Evolutionary conservation across 805 yeast species (phyloP).

Genomic region (Kodamaea restingae): DNA sequence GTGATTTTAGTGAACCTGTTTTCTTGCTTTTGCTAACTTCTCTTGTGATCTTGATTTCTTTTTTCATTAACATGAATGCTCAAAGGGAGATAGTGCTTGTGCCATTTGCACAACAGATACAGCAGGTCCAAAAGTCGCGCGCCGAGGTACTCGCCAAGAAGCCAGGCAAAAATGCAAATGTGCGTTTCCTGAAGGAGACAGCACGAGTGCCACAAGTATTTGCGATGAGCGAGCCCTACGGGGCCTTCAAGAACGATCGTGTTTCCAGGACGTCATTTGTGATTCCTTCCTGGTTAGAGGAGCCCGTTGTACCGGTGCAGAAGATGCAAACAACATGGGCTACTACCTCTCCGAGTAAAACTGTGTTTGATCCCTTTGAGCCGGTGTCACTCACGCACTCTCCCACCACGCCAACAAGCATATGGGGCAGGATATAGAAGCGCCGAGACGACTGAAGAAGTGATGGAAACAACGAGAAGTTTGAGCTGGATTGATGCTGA

Average conservation of each 20-base stretch:
- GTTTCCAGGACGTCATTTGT: not conserved
- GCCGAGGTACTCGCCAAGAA: slow-evolving; percentile 21
- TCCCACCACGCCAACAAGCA: slow-evolving; percentile 12
- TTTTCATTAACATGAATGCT: not conserved
- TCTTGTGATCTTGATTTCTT: too few species aligned
- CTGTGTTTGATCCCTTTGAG: slow-evolving; percentile 26
- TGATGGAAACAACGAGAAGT: not conserved
- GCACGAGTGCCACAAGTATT: slow-evolving; percentile 6
- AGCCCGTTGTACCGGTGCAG: not conserved
- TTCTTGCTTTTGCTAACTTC: too few species aligned
- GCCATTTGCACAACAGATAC: slow-evolving; percentile 34
- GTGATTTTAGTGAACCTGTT: too few species aligned
- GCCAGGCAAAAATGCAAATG: not conserved
- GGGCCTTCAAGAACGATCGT: slow-evolving; percentile 1
- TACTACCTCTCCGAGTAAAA: too few species aligned
- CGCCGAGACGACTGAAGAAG: not conserved
- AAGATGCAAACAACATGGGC: too few species aligned
- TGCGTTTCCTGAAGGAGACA: not conserved
- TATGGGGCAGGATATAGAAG: slow-evolving; percentile 20
- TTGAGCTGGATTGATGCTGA: not conserved
- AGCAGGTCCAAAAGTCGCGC: slow-evolving; percentile 27
- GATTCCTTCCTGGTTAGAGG: not conserved
- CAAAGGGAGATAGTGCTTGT: slow-evolving; percentile 14
- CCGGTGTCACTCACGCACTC: slow-evolving; percentile 14
- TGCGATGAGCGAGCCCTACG: slow-evolving; percentile 1